Evolutionary conservation across 441 rosid genomes (phyloP).

Genomic region (Oxalis stricta): DNA sequence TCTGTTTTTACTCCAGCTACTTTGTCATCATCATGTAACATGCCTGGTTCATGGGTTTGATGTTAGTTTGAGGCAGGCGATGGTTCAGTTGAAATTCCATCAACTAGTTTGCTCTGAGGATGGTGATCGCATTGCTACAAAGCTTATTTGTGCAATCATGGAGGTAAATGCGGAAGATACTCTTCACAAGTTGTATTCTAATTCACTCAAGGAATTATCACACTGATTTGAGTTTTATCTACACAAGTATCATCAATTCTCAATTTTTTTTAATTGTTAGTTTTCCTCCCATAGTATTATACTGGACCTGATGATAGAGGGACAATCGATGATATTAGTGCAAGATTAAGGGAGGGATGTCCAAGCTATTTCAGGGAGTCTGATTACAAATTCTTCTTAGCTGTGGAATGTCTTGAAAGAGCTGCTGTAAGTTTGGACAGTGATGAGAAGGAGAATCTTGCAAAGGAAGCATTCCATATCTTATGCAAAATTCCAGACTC

Average conservation of each 20-base stretch:
- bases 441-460: constrained; percentile 76
- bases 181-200: not conserved
- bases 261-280: constrained; percentile 9
- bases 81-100: constrained; percentile 77
- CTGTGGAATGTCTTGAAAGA: constrained; percentile 92
- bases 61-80: constrained; percentile 38
- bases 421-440: constrained; percentile 57
- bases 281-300: constrained; percentile 50
- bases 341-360: constrained; percentile 75
- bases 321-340: constrained; percentile 86
- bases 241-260: constrained; percentile 6
- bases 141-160: constrained; percentile 77
- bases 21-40: constrained; percentile 73
- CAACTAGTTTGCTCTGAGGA: constrained; percentile 92
- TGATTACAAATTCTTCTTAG: constrained; percentile 91
- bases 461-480: constrained; percentile 75
- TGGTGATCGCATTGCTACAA: constrained; percentile 80
- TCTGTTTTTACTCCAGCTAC: constrained; percentile 77
- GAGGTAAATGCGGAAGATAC: constrained; percentile 46
- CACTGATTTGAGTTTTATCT: not conserved
- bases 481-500: constrained; percentile 88
- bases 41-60: constrained; percentile 83
- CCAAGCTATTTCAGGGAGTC: constrained; percentile 97
- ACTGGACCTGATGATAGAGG: constrained; percentile 97
- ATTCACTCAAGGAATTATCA: constrained; percentile 2